Conservation (phyloP, 129 eudicot species). For the Pulicaria dysenterica region DNA sequence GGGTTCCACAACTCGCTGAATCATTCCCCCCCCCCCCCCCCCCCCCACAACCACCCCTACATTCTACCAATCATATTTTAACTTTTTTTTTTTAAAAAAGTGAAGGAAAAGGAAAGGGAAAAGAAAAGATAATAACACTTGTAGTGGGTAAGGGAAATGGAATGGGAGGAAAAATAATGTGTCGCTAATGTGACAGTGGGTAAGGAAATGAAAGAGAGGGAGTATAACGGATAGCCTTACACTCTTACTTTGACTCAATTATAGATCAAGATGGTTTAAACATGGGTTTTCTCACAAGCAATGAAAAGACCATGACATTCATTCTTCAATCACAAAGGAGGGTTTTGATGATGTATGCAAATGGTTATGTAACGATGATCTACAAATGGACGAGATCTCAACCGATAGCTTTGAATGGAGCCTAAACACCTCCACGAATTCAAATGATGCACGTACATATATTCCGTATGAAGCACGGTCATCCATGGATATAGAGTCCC, state of each 20-base stretch:
- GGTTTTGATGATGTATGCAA: conserved; percentile 37
- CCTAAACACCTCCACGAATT: conserved; percentile 28
- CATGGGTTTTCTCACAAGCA: conserved; percentile 7
- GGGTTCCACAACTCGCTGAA: too few species aligned
- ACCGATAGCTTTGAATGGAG: conserved; percentile 35
- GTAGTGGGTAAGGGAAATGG: too few species aligned
- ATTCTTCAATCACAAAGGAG: conserved; percentile 25
- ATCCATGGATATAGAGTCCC: conserved; percentile 34
- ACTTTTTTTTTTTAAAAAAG: too few species aligned
- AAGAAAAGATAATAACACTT: too few species aligned
- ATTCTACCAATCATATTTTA: too few species aligned
- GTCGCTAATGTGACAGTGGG: too few species aligned
- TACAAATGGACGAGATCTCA: conserved; percentile 25
- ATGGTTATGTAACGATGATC: conserved; percentile 46
- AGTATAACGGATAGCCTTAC: too few species aligned
- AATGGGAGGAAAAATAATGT: too few species aligned
- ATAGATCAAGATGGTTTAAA: conserved; percentile 28
- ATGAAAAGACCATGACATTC: background rate
- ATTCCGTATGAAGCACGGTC: conserved; percentile 3
- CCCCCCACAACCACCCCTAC: too few species aligned
- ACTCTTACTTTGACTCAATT: conserved; percentile 19
- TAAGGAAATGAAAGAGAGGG: too few species aligned
- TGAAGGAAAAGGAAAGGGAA: too few species aligned
- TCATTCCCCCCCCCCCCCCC: too few species aligned
- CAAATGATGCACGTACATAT: conserved; percentile 1